Conservation (phyloP, 345 rosid genomes). For the Syzygium aromaticum region DNA sequence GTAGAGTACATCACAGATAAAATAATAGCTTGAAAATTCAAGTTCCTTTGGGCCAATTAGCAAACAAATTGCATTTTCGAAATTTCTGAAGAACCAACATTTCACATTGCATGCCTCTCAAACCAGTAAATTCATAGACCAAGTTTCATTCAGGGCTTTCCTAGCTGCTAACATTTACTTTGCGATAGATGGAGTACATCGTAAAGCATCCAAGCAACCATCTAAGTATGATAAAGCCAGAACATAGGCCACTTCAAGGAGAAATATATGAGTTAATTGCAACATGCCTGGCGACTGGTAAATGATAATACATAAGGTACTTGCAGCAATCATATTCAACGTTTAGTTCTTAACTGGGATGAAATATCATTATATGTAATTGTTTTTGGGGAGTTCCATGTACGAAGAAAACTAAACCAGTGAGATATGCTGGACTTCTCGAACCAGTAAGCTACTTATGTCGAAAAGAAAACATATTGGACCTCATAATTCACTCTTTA, state of each 20-base stretch:
- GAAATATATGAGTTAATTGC: background rate
- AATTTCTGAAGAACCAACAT: background rate
- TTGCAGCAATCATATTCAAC: background rate
- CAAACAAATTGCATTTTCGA: background rate
- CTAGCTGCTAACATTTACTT: background rate
- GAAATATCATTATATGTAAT: background rate
- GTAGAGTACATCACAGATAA: background rate
- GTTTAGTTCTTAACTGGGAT: background rate
- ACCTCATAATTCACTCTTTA: background rate
- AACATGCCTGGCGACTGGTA: background rate
- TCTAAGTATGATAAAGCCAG: background rate
- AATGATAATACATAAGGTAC: background rate
- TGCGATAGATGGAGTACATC: background rate
- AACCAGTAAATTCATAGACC: background rate
- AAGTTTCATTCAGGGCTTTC: background rate
- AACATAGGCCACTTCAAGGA: background rate
- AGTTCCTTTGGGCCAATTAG: background rate
- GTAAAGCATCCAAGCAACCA: background rate
- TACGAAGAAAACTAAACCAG: background rate
- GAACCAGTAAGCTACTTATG: background rate
- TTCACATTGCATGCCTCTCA: background rate
- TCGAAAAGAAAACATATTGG: background rate
- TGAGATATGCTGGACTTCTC: background rate
- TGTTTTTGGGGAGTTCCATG: background rate
- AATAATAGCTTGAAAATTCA: background rate